A percentile compares a stretch with the other conserved stretches of the same genome.
phyloP scores from a whole-genome alignment of 257 asterid species.

The Solanum corneliomulleri region DNA sequence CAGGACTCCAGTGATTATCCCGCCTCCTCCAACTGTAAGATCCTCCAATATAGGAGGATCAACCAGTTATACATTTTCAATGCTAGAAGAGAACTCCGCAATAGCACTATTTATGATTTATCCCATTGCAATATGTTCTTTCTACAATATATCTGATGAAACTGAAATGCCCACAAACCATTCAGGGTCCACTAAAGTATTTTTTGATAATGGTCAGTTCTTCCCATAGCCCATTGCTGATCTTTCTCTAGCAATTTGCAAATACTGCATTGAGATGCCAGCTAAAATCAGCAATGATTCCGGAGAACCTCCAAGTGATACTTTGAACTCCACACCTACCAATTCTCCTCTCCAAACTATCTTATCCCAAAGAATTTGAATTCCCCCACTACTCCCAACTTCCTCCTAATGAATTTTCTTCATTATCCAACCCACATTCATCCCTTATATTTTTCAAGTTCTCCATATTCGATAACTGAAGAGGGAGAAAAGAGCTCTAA shows the following conservation, averaged over 20 bases:
- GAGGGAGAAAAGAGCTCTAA: neutral
- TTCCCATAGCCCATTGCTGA: neutral
- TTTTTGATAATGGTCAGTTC: neutral
- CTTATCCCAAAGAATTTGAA: neutral
- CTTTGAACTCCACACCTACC: neutral
- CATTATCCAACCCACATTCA: neutral
- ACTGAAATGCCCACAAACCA: neutral
- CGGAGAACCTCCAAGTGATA: neutral
- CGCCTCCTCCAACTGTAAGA: neutral
- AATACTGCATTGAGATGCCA: neutral
- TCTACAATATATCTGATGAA: neutral
- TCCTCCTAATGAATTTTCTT: neutral
- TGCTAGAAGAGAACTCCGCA: neutral
- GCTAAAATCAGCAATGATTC: neutral
- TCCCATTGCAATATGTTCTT: neutral
- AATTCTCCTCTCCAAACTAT: neutral
- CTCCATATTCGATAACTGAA: neutral
- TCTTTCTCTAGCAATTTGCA: neutral
- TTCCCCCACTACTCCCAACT: neutral
- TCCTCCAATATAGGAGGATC: neutral
- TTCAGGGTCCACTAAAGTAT: neutral
- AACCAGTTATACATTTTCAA: neutral
- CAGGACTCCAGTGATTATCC: neutral
- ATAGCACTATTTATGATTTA: neutral
- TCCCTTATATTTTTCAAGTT: neutral